Conservation (phyloP, 441 rosid genomes). For the Mallotus japonicus region DNA sequence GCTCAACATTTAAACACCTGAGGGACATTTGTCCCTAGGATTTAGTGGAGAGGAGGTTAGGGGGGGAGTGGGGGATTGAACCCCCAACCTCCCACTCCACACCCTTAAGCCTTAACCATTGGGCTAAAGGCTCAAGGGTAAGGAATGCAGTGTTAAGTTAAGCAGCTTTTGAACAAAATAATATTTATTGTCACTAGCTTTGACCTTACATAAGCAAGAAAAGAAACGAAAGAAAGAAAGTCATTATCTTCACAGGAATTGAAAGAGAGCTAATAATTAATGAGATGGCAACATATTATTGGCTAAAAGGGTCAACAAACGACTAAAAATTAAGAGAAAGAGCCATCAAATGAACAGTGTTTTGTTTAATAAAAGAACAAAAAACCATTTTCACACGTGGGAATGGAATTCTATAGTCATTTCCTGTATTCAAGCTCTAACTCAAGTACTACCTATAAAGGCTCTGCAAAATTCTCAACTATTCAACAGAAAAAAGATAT, state of each 20-base stretch:
- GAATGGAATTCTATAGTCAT: neutral
- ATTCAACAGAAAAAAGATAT: neutral
- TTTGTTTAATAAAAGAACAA: neutral
- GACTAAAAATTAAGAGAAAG: neutral
- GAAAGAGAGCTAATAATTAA: too few species aligned
- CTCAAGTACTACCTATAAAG: neutral
- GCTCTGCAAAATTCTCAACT: neutral
- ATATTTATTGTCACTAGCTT: neutral
- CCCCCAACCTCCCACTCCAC: too few species aligned
- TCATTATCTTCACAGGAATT: neutral
- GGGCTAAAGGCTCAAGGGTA: too few species aligned
- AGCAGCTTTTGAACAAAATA: neutral
- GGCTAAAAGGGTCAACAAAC: slow-evolving; percentile 6
- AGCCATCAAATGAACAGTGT: slow-evolving; percentile 19
- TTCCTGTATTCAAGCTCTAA: slow-evolving; percentile 13
- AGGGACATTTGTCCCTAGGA: too few species aligned
- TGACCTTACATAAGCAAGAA: neutral
- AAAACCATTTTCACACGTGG: slow-evolving; percentile 28
- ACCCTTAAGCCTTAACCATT: too few species aligned
- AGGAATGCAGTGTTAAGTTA: neutral
- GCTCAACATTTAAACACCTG: too few species aligned
- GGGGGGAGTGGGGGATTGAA: too few species aligned
- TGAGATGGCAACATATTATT: neutral
- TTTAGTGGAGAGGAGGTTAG: too few species aligned
- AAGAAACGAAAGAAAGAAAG: neutral